Evolutionary conservation across 257 asterid genomes (phyloP).

Genomic region (Avicennia marina): DNA sequence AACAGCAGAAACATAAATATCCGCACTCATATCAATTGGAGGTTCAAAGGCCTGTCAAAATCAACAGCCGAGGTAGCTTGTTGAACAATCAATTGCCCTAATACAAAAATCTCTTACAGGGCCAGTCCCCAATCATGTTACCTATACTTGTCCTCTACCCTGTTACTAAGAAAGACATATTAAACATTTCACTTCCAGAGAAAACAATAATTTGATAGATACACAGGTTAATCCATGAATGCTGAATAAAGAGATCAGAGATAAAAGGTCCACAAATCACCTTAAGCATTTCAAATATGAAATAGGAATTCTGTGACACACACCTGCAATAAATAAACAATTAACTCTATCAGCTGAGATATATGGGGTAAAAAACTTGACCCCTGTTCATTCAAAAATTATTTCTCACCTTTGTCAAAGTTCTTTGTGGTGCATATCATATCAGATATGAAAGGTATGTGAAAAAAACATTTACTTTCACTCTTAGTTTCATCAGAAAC

Average conservation of each 20-base stretch:
- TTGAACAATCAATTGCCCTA: constrained; percentile 9
- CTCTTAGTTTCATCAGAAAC: too few relatives aligned
- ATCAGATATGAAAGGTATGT: too few relatives aligned
- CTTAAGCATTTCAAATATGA: constrained; percentile 98
- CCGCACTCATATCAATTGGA: constrained; percentile 82
- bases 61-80: constrained; percentile 17
- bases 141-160: too few relatives aligned
- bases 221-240: constrained; percentile 6
- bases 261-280: constrained; percentile 33
- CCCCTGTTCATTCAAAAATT: too few relatives aligned
- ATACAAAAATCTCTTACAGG: too few relatives aligned
- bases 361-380: too few relatives aligned
- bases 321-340: constrained; percentile 59
- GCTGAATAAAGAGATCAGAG: constrained; percentile 1
- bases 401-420: too few relatives aligned
- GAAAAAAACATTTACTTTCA: too few relatives aligned
- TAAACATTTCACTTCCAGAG: constrained; percentile 12
- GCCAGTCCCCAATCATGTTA: too few relatives aligned
- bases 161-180: too few relatives aligned
- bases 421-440: too few relatives aligned
- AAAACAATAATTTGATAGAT: not conserved
- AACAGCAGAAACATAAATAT: constrained; percentile 37
- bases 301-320: constrained; percentile 74
- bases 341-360: not conserved
- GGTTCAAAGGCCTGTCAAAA: constrained; percentile 88